Conservation (phyloP, 345 rosid genomes). For the Bruguiera parviflora region DNA sequence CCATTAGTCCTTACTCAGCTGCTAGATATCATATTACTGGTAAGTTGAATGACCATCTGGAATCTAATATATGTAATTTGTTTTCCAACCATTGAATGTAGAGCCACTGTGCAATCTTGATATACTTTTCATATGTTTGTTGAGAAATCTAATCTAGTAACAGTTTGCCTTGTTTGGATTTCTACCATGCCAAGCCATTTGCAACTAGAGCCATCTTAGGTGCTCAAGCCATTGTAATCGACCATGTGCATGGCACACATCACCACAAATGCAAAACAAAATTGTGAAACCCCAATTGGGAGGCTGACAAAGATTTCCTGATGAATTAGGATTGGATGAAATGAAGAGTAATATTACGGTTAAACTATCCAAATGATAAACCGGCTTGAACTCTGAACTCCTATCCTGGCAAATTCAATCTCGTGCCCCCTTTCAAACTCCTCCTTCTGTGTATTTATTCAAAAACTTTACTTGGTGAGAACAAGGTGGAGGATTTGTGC, state of each 20-base stretch:
- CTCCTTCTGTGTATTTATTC: background rate
- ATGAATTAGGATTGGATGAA: background rate
- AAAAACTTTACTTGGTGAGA: background rate
- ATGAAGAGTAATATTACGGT: background rate
- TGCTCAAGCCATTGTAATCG: background rate
- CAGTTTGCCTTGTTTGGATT: no score
- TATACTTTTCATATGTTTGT: no score
- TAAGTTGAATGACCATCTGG: conserved; percentile 11
- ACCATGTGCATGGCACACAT: background rate
- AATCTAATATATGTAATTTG: background rate
- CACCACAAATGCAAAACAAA: background rate
- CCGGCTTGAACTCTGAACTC: background rate
- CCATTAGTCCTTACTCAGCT: conserved; percentile 49
- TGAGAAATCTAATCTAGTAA: no score
- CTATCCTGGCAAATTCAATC: background rate
- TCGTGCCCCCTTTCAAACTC: background rate
- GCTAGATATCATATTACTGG: conserved; percentile 55
- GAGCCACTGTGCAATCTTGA: background rate
- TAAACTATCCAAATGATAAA: background rate
- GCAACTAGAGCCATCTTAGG: background rate
- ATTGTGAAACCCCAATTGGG: background rate
- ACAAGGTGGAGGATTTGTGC: background rate
- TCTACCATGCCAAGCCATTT: background rate
- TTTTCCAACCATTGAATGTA: background rate
- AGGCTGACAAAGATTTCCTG: background rate